A percentile compares a stretch with the other conserved stretches of the same genome.
These are phyloP conservation scores for Diutina neorugosa DNA, from an alignment of 1,139 yeast species.

Conservation along the genomic window DNA sequence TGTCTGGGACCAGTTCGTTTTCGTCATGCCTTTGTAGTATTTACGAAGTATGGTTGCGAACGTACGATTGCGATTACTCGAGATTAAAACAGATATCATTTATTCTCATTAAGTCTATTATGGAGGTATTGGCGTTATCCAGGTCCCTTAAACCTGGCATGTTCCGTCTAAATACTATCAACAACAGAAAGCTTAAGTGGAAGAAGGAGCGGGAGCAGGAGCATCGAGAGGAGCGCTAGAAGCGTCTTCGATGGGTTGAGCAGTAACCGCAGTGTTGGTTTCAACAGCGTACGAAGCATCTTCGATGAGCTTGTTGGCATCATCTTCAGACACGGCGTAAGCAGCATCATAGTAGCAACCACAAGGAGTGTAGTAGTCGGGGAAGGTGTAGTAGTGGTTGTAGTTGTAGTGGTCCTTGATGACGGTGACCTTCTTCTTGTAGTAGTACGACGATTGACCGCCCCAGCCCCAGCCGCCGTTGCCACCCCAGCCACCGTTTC, in stretches of 20 bases:
- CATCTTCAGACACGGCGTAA: neutral
- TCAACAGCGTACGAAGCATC: neutral
- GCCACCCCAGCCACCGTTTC: neutral
- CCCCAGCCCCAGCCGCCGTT: neutral
- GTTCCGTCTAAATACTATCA: neutral
- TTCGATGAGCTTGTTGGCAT: neutral
- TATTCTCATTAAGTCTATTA: neutral
- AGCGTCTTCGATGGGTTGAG: neutral
- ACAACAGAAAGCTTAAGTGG: neutral
- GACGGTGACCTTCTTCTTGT: neutral
- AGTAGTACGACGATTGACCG: neutral
- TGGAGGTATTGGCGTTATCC: neutral
- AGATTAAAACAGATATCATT: neutral
- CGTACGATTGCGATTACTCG: too few relatives aligned
- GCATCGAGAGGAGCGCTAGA: neutral
- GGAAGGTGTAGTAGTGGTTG: conserved; percentile 3
- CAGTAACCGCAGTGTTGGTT: conserved; percentile 1
- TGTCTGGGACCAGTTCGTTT: too few relatives aligned
- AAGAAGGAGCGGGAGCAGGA: neutral
- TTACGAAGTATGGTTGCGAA: too few relatives aligned
- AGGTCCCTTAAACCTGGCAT: neutral
- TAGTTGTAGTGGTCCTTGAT: neutral
- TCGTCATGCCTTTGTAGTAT: too few relatives aligned
- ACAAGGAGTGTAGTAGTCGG: neutral
- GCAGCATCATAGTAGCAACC: neutral